Base-by-base conservation (phyloP, 352 stramenopile species). In the Albugo laibachii region DNA sequence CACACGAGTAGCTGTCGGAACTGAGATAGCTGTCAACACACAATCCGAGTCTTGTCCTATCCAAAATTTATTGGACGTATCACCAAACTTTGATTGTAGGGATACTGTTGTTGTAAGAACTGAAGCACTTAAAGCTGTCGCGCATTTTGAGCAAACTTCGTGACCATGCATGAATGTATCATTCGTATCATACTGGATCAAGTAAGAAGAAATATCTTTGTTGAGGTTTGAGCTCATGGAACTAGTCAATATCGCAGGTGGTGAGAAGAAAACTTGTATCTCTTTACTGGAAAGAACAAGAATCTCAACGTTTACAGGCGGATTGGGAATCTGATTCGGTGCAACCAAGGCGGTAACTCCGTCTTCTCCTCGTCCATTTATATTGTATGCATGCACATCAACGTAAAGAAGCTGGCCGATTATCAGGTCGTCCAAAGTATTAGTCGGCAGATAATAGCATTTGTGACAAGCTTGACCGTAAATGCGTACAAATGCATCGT, bases 211-310 rank as follows among this genome's bases (percentile, higher is more conserved):
- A 37, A 95, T 94, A 45, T 92, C 78, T 48, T 70, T 83, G 59
- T 87, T 84, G 44, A 78, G 75, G 36, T 69, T 68, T 11, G 73
- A 67, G 34, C 61, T 72, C 39, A 79, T 61, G 48, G 67, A 81
- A 24, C 62, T 62, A 0, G 56, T 61, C 11, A 62, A 54, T 2
- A 83, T 48, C 0, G 59, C 39, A 2, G 86, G 88, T 27, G 85
- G 73, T 24, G 67, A 79, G 58, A 95, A 97, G 42, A 80, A 86
- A 4, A 96, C 79, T 48, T 95, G 71, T 11, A 96, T 56, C 47
- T 92, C 71, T 18, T 70, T 61, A 5, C 85, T 81, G 27, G 86
- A 96, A 1, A 96, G 62, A n/a, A 93, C 78, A 16, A 61, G 43
- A 0, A 96, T 48, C 36, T 76, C 58, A n/a, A 96, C 67, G 50